Evolutionary conservation across 306 rosid species (phyloP).

Genomic region (Spatholobus suberectus): DNA sequence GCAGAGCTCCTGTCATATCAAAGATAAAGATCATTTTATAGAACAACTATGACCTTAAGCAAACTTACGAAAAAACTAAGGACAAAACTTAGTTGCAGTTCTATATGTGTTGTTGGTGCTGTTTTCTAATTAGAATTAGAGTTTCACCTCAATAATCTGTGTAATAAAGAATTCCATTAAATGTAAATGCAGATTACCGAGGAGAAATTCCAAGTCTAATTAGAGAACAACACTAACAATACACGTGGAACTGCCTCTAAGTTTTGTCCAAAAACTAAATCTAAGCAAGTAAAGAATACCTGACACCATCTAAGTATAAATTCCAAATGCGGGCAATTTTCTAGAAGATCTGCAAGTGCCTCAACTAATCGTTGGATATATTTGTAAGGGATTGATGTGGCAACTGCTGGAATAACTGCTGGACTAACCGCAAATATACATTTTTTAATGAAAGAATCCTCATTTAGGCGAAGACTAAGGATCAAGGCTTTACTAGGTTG

Average conservation of each 20-base stretch:
- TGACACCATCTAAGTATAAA: slow-evolving; percentile 88
- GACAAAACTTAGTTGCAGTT: too few species aligned
- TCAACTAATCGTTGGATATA: slow-evolving; percentile 84
- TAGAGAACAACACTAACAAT: too few species aligned
- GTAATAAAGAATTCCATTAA: too few species aligned
- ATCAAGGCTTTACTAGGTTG: slow-evolving; percentile 80
- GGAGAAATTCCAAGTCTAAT: too few species aligned
- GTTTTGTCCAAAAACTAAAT: too few species aligned
- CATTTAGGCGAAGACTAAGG: slow-evolving; percentile 85
- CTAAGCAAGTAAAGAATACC: slow-evolving; percentile 51
- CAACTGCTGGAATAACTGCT: slow-evolving; percentile 67
- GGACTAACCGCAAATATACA: slow-evolving; percentile 79
- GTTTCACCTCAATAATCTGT: too few species aligned
- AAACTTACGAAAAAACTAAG: neutral
- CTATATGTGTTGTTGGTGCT: too few species aligned
- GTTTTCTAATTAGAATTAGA: too few species aligned
- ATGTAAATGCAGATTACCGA: too few species aligned
- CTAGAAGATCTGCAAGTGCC: slow-evolving; percentile 84
- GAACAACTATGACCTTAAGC: neutral
- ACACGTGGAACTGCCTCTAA: too few species aligned
- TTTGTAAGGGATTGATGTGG: slow-evolving; percentile 66
- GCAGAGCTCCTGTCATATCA: slow-evolving; percentile 77
- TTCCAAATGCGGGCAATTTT: slow-evolving; percentile 88
- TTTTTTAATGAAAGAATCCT: slow-evolving; percentile 70
- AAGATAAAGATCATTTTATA: slow-evolving; percentile 37